Percentiles rank a stretch among this genome's conserved stretches.
These are phyloP conservation scores for Penicillium sp. DNA, from an alignment of 2,329 filamentous ascomycete genomes.

Conservation along the genomic window DNA sequence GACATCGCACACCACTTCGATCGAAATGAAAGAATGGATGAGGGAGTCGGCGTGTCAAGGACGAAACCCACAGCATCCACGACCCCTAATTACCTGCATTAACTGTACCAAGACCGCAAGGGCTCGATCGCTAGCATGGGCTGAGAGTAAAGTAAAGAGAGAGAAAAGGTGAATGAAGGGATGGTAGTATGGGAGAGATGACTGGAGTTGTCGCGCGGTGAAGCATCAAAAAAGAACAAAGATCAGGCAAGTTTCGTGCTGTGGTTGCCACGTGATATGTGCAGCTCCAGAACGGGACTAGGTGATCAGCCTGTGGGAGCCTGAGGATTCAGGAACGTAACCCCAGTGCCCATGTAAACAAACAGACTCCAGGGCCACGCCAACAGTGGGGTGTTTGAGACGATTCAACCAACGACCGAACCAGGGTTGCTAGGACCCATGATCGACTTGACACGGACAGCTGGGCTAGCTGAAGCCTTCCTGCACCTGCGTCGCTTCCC, in stretches of 20 bases:
- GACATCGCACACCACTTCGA: conserved; percentile 27
- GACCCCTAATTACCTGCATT: neutral
- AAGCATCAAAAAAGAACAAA: conserved; percentile 18
- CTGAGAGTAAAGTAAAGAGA: neutral
- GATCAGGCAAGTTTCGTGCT: conserved; percentile 29
- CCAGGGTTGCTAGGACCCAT: conserved; percentile 12
- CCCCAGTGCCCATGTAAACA: conserved; percentile 41
- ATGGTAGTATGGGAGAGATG: neutral
- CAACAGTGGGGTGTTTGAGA: conserved; percentile 14
- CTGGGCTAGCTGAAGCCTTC: conserved; percentile 7
- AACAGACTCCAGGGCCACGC: conserved; percentile 31
- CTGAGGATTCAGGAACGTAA: conserved; percentile 40
- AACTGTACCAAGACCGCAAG: neutral
- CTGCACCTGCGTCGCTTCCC: conserved; percentile 12
- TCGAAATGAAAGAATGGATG: conserved; percentile 11
- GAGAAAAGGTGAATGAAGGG: neutral
- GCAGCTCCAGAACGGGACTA: conserved; percentile 29
- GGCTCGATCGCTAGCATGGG: neutral
- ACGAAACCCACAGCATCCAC: conserved; percentile 8
- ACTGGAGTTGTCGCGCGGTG: neutral
- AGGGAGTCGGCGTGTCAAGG: conserved; percentile 11
- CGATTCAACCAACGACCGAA: conserved; percentile 5
- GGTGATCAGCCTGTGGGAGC: conserved; percentile 35
- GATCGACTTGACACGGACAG: conserved; percentile 8
- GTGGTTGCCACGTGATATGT: conserved; percentile 31